Conservation (phyloP, 306 rosid genomes). For the Neltuma alba region DNA sequence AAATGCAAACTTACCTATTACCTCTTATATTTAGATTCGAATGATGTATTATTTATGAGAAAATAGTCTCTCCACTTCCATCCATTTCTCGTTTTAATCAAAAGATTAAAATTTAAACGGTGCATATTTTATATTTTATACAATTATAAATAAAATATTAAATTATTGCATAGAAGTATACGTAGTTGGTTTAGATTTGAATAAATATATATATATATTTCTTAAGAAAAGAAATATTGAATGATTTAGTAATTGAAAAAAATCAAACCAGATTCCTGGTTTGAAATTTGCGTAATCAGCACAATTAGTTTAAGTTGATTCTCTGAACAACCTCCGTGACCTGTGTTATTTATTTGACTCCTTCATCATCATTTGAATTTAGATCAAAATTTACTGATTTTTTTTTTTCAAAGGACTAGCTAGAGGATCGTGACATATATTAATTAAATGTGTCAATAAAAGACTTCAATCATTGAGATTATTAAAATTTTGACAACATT, state of each 20-base stretch:
- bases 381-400: background rate
- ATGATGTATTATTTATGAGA: too few species aligned
- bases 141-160: too few species aligned
- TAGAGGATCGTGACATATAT: background rate
- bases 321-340: background rate
- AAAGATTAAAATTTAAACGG: too few species aligned
- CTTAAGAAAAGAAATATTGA: background rate
- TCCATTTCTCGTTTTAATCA: too few species aligned
- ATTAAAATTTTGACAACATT: background rate
- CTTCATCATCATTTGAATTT: background rate
- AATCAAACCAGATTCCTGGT: background rate
- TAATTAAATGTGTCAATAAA: background rate
- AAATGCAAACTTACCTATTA: too few species aligned
- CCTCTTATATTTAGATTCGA: too few species aligned
- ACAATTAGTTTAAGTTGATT: background rate
- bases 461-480: conserved; percentile 1
- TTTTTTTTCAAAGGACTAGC: background rate
- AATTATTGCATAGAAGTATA: background rate
- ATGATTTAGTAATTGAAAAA: background rate
- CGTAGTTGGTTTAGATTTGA: background rate
- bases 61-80: too few species aligned
- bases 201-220: background rate
- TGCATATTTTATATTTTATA: too few species aligned
- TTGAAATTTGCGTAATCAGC: background rate
- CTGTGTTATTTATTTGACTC: background rate